Evolutionary conservation across 495 filamentous ascomycete species (phyloP).

Genomic region (Penicillium cosmopolitanum): DNA sequence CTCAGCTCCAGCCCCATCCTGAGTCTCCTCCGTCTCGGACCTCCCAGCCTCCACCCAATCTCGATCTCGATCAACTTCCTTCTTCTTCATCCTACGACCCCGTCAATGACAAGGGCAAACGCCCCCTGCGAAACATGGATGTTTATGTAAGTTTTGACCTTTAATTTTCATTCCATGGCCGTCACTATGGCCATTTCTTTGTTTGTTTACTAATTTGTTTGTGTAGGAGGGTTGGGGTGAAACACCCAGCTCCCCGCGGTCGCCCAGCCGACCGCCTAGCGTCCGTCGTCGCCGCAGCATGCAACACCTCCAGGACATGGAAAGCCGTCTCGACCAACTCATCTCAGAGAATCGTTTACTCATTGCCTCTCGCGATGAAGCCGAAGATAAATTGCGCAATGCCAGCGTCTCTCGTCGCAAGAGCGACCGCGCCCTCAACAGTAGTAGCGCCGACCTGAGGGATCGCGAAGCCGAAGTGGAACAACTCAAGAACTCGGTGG

Average conservation of each 20-base stretch:
- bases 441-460: constrained; percentile 57
- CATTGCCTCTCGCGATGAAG: constrained; percentile 68
- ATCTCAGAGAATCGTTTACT: constrained; percentile 79
- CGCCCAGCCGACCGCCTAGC: constrained; percentile 93
- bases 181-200: constrained; percentile 20
- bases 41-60: constrained; percentile 21
- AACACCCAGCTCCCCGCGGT: constrained; percentile 85
- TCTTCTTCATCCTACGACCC: constrained; percentile 71
- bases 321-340: constrained; percentile 74
- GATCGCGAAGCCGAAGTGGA: constrained; percentile 78
- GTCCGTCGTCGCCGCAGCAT: constrained; percentile 94
- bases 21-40: background rate
- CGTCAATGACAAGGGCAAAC: constrained; percentile 84
- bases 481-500: constrained; percentile 73
- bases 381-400: constrained; percentile 66
- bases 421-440: constrained; percentile 59
- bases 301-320: constrained; percentile 85
- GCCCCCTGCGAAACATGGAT: constrained; percentile 81
- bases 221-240: constrained; percentile 93
- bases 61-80: constrained; percentile 50
- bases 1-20: constrained; percentile 19
- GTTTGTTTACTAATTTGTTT: constrained; percentile 32
- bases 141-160: constrained; percentile 76
- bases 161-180: constrained; percentile 23
- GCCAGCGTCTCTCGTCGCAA: constrained; percentile 55